Evolutionary conservation across 2,329 filamentous ascomycete species (phyloP).

Genomic region (Penicillium sp.): DNA sequence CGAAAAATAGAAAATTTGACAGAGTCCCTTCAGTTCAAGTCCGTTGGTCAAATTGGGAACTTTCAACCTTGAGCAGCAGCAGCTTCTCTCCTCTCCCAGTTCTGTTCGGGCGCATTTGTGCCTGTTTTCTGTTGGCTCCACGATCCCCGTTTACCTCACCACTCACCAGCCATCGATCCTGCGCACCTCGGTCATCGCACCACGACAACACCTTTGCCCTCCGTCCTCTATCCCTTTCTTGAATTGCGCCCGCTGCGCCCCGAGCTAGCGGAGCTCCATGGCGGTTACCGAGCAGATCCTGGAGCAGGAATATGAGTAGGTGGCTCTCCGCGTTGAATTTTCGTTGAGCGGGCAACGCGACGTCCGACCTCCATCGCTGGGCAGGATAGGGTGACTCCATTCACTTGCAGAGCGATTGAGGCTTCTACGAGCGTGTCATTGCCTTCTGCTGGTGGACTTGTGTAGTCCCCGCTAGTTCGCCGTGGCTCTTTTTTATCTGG

Average conservation of each 20-base stretch:
- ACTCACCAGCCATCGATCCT: not conserved
- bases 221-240: constrained; percentile 13
- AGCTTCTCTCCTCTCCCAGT: not conserved
- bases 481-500: constrained; percentile 1
- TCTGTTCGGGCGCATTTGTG: constrained; percentile 8
- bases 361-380: not conserved
- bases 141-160: constrained; percentile 11
- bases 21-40: not conserved
- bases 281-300: constrained; percentile 40
- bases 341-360: constrained; percentile 3
- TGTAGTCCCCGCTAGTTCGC: not conserved
- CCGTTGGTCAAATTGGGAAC: not conserved
- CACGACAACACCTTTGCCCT: not conserved
- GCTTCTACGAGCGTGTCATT: not conserved
- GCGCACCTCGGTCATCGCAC: not conserved
- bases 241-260: constrained; percentile 32
- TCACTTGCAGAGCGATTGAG: not conserved
- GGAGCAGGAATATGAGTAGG: constrained; percentile 47
- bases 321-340: constrained; percentile 15
- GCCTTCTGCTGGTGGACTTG: not conserved
- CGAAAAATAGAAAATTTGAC: constrained; percentile 2
- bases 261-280: constrained; percentile 39
- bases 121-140: constrained; percentile 12
- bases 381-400: not conserved
- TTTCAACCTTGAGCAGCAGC: not conserved